Evolutionary conservation across 768 basidiomycete species (phyloP).

Genomic region (Suillus tomentosus): DNA sequence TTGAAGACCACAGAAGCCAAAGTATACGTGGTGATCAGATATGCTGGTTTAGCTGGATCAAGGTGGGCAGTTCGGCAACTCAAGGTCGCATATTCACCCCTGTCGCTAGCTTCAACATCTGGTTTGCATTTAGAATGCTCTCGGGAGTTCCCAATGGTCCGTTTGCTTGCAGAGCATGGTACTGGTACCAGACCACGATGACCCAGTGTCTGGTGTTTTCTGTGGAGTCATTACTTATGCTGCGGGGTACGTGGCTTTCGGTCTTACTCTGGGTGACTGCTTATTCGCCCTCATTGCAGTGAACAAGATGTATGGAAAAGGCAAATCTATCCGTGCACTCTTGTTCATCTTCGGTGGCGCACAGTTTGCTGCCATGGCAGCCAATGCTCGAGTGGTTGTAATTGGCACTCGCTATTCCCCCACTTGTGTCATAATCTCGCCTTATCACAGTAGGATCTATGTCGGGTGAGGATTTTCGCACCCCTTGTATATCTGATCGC

Average conservation of each 20-base stretch:
- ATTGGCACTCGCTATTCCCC: slow-evolving; percentile 15
- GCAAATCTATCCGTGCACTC: slow-evolving; percentile 13
- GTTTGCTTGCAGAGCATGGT: slow-evolving; percentile 21
- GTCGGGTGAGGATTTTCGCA: slow-evolving; percentile 18
- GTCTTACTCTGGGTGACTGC: neutral
- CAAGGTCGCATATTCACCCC: neutral
- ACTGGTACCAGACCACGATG: slow-evolving; percentile 17
- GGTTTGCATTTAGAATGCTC: slow-evolving; percentile 24
- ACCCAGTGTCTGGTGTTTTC: slow-evolving; percentile 20
- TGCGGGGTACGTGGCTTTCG: slow-evolving; percentile 18
- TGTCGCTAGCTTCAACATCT: slow-evolving; percentile 23
- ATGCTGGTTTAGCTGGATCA: slow-evolving; percentile 20
- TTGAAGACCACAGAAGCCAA: neutral
- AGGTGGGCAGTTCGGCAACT: slow-evolving; percentile 16
- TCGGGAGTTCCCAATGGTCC: slow-evolving; percentile 12
- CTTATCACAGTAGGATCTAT: slow-evolving; percentile 19
- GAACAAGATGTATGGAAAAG: slow-evolving; percentile 20
- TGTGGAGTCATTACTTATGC: slow-evolving; percentile 21
- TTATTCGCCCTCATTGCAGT: slow-evolving; percentile 12
- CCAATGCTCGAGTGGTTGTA: slow-evolving; percentile 19
- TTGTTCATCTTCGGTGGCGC: slow-evolving; percentile 13
- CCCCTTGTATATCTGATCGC: neutral
- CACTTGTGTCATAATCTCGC: slow-evolving; percentile 20
- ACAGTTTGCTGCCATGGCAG: slow-evolving; percentile 21
- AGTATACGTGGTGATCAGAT: slow-evolving; percentile 19